phyloP scores from a whole-genome alignment of 192 early-diverging fungal genomes.

The Coemansia biformis region DNA sequence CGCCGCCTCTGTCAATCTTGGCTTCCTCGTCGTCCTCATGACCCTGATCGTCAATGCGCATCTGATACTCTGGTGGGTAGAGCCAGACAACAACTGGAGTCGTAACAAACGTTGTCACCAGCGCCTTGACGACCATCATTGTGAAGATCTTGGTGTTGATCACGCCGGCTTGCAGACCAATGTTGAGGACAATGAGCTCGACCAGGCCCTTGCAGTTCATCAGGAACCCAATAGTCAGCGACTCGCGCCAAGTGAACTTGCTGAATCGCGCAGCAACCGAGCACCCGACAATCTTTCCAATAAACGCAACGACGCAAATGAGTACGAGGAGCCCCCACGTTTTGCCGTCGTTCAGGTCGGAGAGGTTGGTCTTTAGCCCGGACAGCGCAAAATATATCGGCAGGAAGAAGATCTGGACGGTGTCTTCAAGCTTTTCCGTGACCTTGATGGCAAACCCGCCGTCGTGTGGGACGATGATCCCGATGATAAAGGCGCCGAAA shows the following conservation, averaged over 20 bases:
- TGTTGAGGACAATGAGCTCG: conserved; percentile 93
- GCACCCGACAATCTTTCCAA: conserved; percentile 85
- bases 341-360: conserved; percentile 60
- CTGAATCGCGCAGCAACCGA: conserved; percentile 60
- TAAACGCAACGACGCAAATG: conserved; percentile 68
- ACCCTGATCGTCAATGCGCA: conserved; percentile 23
- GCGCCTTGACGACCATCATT: conserved; percentile 76
- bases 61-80: conserved; percentile 69
- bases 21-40: neutral
- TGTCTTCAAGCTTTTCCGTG: conserved; percentile 90
- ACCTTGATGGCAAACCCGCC: conserved; percentile 82
- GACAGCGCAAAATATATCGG: conserved; percentile 93
- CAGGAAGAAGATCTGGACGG: conserved; percentile 80
- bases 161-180: conserved; percentile 80
- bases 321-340: conserved; percentile 78
- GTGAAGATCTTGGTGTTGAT: conserved; percentile 67
- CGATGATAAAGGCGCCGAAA: conserved; percentile 88
- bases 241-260: conserved; percentile 78
- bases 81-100: conserved; percentile 68
- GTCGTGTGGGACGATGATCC: conserved; percentile 84
- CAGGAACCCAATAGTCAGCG: conserved; percentile 76
- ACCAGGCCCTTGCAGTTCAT: conserved; percentile 98
- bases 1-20: conserved; percentile 6
- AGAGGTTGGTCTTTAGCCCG: conserved; percentile 84
- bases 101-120: conserved; percentile 87